Percentiles rank a stretch among this genome's conserved stretches.
phyloP scores from a whole-genome alignment of 345 rosid species.

The Salix caprea region DNA sequence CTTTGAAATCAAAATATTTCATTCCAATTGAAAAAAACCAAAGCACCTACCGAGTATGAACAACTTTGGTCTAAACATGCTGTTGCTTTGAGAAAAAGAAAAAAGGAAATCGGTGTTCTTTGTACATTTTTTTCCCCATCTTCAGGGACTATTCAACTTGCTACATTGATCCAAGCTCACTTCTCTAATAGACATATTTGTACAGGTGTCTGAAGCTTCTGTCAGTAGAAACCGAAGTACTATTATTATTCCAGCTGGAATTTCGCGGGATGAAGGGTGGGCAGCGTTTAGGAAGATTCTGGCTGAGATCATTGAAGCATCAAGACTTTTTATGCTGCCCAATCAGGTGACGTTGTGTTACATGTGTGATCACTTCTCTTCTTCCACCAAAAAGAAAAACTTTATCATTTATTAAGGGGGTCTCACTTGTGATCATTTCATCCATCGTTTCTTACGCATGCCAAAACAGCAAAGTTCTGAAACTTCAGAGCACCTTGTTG shows the following conservation, averaged over 20 bases:
- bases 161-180: neutral
- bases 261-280: slow-evolving; percentile 89
- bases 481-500: slow-evolving; percentile 66
- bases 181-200: slow-evolving; percentile 1
- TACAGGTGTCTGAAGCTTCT: slow-evolving; percentile 94
- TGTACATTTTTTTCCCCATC: neutral
- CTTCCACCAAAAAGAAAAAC: neutral
- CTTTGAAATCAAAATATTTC: too few relatives aligned
- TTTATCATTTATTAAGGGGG: slow-evolving; percentile 1
- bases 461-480: slow-evolving; percentile 62
- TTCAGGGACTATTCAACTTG: neutral
- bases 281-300: slow-evolving; percentile 88
- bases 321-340: slow-evolving; percentile 60
- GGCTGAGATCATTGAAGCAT: slow-evolving; percentile 85
- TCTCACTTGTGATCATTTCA: slow-evolving; percentile 15
- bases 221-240: slow-evolving; percentile 93
- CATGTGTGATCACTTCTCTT: slow-evolving; percentile 12
- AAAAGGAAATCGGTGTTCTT: neutral
- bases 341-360: slow-evolving; percentile 54
- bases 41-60: too few relatives aligned
- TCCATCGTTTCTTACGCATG: slow-evolving; percentile 12
- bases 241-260: slow-evolving; percentile 94
- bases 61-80: neutral
- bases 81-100: neutral
- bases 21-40: too few relatives aligned